A percentile compares a stretch with the other conserved stretches of the same genome.
Evolutionary conservation across 2,329 filamentous ascomycete genomes (phyloP).

Genomic region (Botryotinia narcissicola): DNA sequence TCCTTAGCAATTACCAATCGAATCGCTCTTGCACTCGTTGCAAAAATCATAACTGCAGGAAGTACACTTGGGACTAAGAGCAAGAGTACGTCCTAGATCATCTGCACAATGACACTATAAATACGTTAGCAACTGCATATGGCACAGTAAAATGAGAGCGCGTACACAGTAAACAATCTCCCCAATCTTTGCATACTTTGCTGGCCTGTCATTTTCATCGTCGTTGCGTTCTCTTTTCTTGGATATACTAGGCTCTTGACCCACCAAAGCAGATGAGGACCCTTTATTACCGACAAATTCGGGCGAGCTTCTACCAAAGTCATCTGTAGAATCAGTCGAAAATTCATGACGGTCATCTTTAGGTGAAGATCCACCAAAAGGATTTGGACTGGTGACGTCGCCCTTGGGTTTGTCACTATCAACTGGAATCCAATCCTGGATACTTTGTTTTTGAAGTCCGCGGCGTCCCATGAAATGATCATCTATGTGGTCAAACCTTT

Average conservation of each 20-base stretch:
- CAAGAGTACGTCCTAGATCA: conserved; percentile 25
- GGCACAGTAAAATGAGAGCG: neutral
- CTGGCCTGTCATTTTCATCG: conserved; percentile 15
- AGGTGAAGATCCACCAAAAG: conserved; percentile 8
- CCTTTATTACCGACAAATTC: conserved; percentile 12
- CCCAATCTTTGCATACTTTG: conserved; percentile 21
- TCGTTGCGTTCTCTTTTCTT: conserved; percentile 23
- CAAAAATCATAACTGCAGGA: conserved; percentile 26
- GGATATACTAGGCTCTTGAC: conserved; percentile 2
- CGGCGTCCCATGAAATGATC: conserved; percentile 60
- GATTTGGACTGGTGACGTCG: conserved; percentile 15
- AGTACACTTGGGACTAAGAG: conserved; percentile 25
- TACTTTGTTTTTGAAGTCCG: conserved; percentile 42
- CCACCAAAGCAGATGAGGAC: conserved; percentile 21
- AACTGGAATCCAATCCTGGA: conserved; percentile 53
- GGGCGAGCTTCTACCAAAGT: conserved; percentile 15
- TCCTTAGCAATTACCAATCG: neutral
- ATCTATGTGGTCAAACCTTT: conserved; percentile 73
- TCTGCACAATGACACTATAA: conserved; percentile 30
- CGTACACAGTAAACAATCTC: conserved; percentile 32
- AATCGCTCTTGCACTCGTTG: conserved; percentile 19
- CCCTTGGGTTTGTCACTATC: conserved; percentile 30
- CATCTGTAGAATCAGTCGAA: conserved; percentile 10
- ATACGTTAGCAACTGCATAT: neutral
- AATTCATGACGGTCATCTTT: conserved; percentile 4